phyloP scores from a whole-genome alignment of 345 rosid species.

The Kandelia obovata region DNA sequence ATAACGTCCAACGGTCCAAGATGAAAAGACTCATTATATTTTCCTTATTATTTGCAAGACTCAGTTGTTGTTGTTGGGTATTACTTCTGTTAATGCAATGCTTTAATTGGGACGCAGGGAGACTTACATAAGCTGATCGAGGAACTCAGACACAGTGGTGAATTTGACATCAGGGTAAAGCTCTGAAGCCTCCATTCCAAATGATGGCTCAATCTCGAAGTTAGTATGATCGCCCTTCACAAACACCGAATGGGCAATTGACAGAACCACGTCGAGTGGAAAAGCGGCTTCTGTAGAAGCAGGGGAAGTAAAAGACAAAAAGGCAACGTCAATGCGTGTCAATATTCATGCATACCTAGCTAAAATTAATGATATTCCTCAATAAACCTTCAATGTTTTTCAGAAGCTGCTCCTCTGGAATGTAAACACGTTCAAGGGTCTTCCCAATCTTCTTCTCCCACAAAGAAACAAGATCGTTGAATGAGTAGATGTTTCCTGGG shows the following conservation, averaged over 20 bases:
- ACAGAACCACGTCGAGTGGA: conserved; percentile 42
- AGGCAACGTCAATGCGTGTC: not conserved
- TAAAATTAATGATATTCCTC: not conserved
- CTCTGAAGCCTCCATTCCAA: conserved; percentile 75
- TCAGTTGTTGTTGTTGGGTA: too few relatives aligned
- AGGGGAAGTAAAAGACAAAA: not conserved
- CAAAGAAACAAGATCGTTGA: conserved; percentile 51
- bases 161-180: conserved; percentile 74
- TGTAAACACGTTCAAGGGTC: conserved; percentile 48
- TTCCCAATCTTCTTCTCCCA: conserved; percentile 73
- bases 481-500: conserved; percentile 47
- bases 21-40: too few relatives aligned
- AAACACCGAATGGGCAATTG: conserved; percentile 53
- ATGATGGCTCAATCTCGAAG: conserved; percentile 60
- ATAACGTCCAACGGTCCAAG: too few relatives aligned
- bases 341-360: not conserved
- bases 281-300: conserved; percentile 45
- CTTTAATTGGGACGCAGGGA: too few relatives aligned
- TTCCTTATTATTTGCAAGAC: too few relatives aligned
- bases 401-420: conserved; percentile 55
- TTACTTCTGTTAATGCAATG: too few relatives aligned
- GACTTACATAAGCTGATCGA: conserved; percentile 43
- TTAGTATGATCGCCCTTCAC: conserved; percentile 70
- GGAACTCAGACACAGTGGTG: conserved; percentile 64
- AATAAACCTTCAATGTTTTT: conserved; percentile 46